Evolutionary conservation across 2,329 filamentous ascomycete species (phyloP).

Genomic region (Geoglossum cookeanum): DNA sequence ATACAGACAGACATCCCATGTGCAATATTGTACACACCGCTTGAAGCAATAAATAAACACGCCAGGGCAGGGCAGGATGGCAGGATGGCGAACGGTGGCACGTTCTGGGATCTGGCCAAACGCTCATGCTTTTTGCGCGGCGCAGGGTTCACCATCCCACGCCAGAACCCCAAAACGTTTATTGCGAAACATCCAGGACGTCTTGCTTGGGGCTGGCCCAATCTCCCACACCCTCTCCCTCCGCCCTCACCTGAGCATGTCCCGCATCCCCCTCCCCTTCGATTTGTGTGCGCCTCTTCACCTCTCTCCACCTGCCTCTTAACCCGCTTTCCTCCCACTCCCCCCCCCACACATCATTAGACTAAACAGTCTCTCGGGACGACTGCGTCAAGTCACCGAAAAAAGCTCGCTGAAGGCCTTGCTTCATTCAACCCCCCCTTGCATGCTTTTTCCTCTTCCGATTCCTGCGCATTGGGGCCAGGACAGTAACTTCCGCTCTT

Average conservation of each 20-base stretch:
- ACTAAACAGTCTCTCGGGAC: background rate
- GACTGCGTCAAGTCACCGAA: background rate
- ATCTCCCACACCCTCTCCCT: background rate
- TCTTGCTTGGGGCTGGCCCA: background rate
- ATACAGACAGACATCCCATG: no score
- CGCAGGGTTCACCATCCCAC: background rate
- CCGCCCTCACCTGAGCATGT: background rate
- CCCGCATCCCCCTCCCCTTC: no score
- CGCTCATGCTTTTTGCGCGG: background rate
- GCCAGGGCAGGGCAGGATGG: background rate
- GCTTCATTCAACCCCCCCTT: background rate
- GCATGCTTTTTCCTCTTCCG: constrained; percentile 6
- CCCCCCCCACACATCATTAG: background rate
- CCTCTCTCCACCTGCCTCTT: no score
- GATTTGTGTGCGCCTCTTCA: no score
- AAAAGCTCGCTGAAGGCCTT: background rate
- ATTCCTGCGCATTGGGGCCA: background rate
- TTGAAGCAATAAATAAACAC: background rate
- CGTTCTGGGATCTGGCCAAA: no score
- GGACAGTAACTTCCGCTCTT: background rate
- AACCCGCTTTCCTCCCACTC: background rate
- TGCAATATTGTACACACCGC: no score
- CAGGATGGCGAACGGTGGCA: background rate
- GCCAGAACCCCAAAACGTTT: background rate
- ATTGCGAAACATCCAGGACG: background rate